These are phyloP conservation scores for Alternaria consortialis DNA, from an alignment of 2,329 filamentous ascomycete species.

Conservation along the genomic window DNA sequence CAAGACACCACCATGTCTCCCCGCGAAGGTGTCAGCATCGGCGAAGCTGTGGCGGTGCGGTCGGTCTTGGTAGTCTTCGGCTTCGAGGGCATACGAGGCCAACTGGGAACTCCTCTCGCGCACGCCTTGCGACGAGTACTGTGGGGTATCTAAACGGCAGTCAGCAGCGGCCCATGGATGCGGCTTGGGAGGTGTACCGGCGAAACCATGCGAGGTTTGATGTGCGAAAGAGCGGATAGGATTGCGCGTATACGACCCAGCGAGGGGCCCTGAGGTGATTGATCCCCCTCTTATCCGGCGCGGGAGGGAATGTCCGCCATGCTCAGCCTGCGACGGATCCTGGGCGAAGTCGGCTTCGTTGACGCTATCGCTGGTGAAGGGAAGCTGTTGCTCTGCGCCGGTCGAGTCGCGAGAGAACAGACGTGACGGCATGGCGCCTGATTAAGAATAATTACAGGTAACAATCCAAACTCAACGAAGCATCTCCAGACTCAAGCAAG, in stretches of 20 bases:
- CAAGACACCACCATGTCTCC: slow-evolving; percentile 21
- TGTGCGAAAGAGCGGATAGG: slow-evolving; percentile 78
- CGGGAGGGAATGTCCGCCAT: slow-evolving; percentile 35
- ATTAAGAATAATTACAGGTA: slow-evolving; percentile 3
- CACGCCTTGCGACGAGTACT: slow-evolving; percentile 78
- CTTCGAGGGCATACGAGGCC: slow-evolving; percentile 76
- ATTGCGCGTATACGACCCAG: slow-evolving; percentile 56
- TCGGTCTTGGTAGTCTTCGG: slow-evolving; percentile 44
- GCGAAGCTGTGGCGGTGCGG: slow-evolving; percentile 36
- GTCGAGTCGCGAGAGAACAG: slow-evolving; percentile 31
- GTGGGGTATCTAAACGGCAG: slow-evolving; percentile 68
- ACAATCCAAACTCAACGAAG: slow-evolving; percentile 6
- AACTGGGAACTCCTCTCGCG: slow-evolving; percentile 88
- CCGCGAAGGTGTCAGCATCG: slow-evolving; percentile 34
- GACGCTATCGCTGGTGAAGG: slow-evolving; percentile 44
- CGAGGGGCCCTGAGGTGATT: slow-evolving; percentile 31
- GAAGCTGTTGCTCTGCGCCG: slow-evolving; percentile 36
- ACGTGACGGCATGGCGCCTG: slow-evolving; percentile 34
- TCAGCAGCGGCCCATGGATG: slow-evolving; percentile 29
- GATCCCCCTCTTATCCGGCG: slow-evolving; percentile 41
- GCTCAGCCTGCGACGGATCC: slow-evolving; percentile 31
- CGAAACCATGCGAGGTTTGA: slow-evolving; percentile 67
- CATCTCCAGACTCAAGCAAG: slow-evolving; percentile 10
- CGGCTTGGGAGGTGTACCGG: slow-evolving; percentile 58
- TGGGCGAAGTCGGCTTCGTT: slow-evolving; percentile 40